Evolutionary conservation across 176 grass and related monocot genomes (phyloP), one percentile per base, ranked within the genome.

Genomic region (Microstegium vimineum): DNA sequence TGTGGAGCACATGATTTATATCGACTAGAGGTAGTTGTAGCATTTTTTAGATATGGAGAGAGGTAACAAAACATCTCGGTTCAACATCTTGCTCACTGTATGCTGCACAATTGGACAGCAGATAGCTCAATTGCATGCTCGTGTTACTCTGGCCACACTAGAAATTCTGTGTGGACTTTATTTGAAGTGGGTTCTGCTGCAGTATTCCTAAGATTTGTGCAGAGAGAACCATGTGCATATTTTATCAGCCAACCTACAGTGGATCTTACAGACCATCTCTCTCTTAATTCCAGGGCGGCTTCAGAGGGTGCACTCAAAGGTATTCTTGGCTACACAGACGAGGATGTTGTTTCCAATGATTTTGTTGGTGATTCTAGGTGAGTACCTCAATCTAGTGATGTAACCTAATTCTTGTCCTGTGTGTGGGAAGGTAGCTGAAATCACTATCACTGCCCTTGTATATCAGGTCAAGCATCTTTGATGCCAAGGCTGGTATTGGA

Each of bases 401-500:
- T 40, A 15, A 46, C 26, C 22, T 71, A 26, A 12, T 71, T 31
- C 45, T 82, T 59, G 16, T 18, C 8, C 17, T 17, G 18, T 34
- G 3, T 10, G 18, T 5, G 14, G 4, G 54, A 64, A 35, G 5
- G 26, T 62, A 15, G 71, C 26, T 80, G 37, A 81, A 75, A 30
- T 60, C 25, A 22, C 72, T 62, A n/a, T 66, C 22, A 28, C 10
- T 10, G n/a, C 36, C 54, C 62, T 26, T 69, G 23, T 62, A 31
- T 89, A 56, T 81, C 86, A 99, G 96, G 76, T 99, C 96, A 52
- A 99, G 96, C 74, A 94, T 99, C 81, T 99, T 99, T 72, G 96
- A 99, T 90, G 96, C 93, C 40, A 99, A 99, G 86, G 96, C 96
- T 40, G 96, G 96, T 38, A 99, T 99, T 74, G 96, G 96, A 42